Evolutionary conservation across 305 asterid species (phyloP).

Genomic region (Solanum hybrid): DNA sequence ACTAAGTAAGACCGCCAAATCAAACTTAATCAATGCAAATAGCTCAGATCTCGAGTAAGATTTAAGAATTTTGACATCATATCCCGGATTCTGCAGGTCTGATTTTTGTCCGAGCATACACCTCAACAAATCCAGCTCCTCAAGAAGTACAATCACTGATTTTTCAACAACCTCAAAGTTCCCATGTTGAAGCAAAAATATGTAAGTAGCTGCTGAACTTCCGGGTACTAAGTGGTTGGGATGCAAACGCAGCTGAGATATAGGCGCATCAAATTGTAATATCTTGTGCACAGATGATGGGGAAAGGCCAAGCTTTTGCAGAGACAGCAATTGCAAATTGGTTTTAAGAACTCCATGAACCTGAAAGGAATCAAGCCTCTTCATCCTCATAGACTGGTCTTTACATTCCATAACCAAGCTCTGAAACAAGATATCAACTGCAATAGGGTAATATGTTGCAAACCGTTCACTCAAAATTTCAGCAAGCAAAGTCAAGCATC

Average conservation of each 20-base stretch:
- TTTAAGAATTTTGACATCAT: constrained; percentile 24
- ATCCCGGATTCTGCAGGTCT: constrained; percentile 28
- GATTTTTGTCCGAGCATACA: constrained; percentile 33
- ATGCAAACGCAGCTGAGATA: constrained; percentile 90
- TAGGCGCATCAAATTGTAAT: constrained; percentile 57
- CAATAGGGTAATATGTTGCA: constrained; percentile 64
- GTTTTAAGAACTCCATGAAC: constrained; percentile 96
- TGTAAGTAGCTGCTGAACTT: constrained; percentile 85
- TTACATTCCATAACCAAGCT: constrained; percentile 53
- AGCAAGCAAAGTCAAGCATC: constrained; percentile 96
- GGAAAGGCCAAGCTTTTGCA: constrained; percentile 87
- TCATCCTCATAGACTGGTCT: constrained; percentile 23
- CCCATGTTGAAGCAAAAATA: constrained; percentile 84
- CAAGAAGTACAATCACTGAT: constrained; percentile 53
- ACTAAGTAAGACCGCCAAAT: constrained; percentile 66
- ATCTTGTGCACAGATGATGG: constrained; percentile 68
- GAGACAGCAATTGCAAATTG: constrained; percentile 81
- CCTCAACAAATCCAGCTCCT: constrained; percentile 68
- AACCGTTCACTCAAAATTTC: constrained; percentile 86
- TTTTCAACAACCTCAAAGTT: constrained; percentile 64
- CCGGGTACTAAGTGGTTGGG: constrained; percentile 94
- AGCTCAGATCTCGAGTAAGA: constrained; percentile 53
- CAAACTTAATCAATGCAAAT: constrained; percentile 61
- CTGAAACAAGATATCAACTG: constrained; percentile 79
- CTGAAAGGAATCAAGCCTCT: constrained; percentile 62